Evolutionary conservation across 2,329 filamentous ascomycete genomes (phyloP).

Genomic region (Hypoxylon sp.): DNA sequence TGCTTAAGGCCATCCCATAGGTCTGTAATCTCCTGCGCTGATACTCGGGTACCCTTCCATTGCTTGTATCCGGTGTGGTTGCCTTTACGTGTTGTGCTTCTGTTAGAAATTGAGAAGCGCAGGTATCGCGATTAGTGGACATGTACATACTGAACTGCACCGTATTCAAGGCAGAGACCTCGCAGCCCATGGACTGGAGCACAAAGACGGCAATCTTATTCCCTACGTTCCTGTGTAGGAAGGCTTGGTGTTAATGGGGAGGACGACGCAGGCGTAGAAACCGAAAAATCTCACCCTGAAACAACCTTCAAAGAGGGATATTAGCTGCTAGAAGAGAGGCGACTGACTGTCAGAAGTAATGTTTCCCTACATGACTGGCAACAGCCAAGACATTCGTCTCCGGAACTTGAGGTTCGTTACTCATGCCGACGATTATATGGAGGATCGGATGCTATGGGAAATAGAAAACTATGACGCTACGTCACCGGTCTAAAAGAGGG

Average conservation of each 20-base stretch:
- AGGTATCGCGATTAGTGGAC: not conserved
- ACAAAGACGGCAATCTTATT: slow-evolving; percentile 98
- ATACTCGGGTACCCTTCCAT: slow-evolving; percentile 86
- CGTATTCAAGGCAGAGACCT: slow-evolving; percentile 94
- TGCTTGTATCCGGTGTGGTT: slow-evolving; percentile 96
- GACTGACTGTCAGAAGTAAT: slow-evolving; percentile 37
- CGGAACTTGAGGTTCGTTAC: slow-evolving; percentile 62
- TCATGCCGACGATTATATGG: slow-evolving; percentile 53
- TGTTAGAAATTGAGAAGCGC: slow-evolving; percentile 16
- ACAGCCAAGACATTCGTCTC: slow-evolving; percentile 83
- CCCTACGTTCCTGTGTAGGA: slow-evolving; percentile 83
- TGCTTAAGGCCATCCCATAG: slow-evolving; percentile 88
- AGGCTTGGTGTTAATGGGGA: slow-evolving; percentile 45
- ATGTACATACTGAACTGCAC: slow-evolving; percentile 89
- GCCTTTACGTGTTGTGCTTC: slow-evolving; percentile 66
- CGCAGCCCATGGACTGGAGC: slow-evolving; percentile 92
- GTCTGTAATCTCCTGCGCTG: slow-evolving; percentile 84
- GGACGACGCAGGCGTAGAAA: slow-evolving; percentile 33
- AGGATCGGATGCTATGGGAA: not conserved
- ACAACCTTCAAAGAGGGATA: slow-evolving; percentile 70
- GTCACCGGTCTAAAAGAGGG: slow-evolving; percentile 18
- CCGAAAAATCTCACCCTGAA: slow-evolving; percentile 74
- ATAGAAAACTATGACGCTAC: slow-evolving; percentile 1
- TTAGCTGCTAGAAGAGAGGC: slow-evolving; percentile 51
- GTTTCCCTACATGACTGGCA: slow-evolving; percentile 84